These are phyloP conservation scores for Diplodia sapinea DNA, from an alignment of 2,329 filamentous ascomycete genomes.

Conservation along the genomic window DNA sequence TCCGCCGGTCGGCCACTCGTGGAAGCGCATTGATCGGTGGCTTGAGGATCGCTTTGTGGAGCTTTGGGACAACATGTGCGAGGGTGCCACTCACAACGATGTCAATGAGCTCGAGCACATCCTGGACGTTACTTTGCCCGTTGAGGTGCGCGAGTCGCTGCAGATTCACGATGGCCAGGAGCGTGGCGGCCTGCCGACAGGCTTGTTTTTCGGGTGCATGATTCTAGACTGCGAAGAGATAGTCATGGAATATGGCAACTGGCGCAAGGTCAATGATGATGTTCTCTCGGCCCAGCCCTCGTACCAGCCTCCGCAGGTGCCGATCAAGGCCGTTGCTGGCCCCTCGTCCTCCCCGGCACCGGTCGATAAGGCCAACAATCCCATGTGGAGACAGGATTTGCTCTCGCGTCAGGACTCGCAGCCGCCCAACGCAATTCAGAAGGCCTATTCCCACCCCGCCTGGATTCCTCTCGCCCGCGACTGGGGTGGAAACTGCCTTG, in stretches of 20 bases:
- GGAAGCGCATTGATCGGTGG: slow-evolving; percentile 94
- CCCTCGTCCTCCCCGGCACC: slow-evolving; percentile 66
- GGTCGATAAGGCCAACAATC: slow-evolving; percentile 58
- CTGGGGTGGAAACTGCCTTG: slow-evolving; percentile 98
- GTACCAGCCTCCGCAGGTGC: slow-evolving; percentile 65
- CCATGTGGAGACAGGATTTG: slow-evolving; percentile 84
- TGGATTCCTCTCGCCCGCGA: slow-evolving; percentile 97
- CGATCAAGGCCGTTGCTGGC: slow-evolving; percentile 74
- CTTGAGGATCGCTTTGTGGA: slow-evolving; percentile 94
- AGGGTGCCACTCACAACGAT: slow-evolving; percentile 91
- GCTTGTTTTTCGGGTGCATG: slow-evolving; percentile 93
- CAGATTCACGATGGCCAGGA: slow-evolving; percentile 96
- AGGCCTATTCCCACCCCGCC: slow-evolving; percentile 87
- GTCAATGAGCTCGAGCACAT: slow-evolving; percentile 96
- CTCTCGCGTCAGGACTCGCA: slow-evolving; percentile 85
- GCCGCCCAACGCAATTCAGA: slow-evolving; percentile 84
- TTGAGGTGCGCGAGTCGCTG: slow-evolving; percentile 91
- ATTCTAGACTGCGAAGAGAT: slow-evolving; percentile 97
- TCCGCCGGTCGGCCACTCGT: slow-evolving; percentile 86
- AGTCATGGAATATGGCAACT: slow-evolving; percentile 96
- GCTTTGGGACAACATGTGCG: slow-evolving; percentile 89
- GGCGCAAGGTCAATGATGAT: slow-evolving; percentile 90
- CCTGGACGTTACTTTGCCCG: slow-evolving; percentile 89
- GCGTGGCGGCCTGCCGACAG: slow-evolving; percentile 85
- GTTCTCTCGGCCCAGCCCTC: slow-evolving; percentile 69